These are phyloP conservation scores for Coemansia sp. DNA, from an alignment of 192 early-diverging fungal species.

Conservation along the genomic window DNA sequence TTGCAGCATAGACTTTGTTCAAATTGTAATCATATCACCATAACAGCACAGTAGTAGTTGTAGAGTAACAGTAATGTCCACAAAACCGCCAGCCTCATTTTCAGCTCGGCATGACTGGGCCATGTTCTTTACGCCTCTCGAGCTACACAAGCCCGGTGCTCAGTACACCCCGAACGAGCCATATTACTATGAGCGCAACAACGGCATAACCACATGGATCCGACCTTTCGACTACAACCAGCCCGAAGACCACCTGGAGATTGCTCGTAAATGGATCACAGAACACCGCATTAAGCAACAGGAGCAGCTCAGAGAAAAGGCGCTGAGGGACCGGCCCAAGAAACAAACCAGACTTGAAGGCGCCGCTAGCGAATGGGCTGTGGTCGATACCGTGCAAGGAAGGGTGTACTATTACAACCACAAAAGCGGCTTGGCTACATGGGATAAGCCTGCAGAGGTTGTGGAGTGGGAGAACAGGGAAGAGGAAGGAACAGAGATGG, in stretches of 20 bases:
- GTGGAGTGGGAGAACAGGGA: background rate
- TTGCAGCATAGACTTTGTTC: no score
- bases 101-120: conserved; percentile 36
- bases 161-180: conserved; percentile 19
- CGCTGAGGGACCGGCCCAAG: conserved; percentile 21
- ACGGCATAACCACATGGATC: conserved; percentile 41
- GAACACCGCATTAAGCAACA: background rate
- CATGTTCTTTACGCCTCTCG: conserved; percentile 25
- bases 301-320: background rate
- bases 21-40: background rate
- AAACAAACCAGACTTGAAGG: background rate
- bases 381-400: conserved; percentile 31
- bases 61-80: no score
- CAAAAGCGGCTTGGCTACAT: conserved; percentile 10
- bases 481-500: conserved; percentile 28
- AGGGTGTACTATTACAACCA: conserved; percentile 32
- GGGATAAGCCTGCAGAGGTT: conserved; percentile 19
- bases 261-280: background rate
- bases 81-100: no score
- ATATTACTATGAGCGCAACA: conserved; percentile 42
- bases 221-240: conserved; percentile 39
- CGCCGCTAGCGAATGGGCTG: conserved; percentile 5
- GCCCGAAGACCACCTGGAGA: conserved; percentile 3
- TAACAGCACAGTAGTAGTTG: no score
- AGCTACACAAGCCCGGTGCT: background rate